Percentiles rank a stretch among this genome's conserved stretches.
These are phyloP conservation scores for Ceratobasidium sp. DNA, from an alignment of 1,284 basidiomycete genomes.

Conservation along the genomic window DNA sequence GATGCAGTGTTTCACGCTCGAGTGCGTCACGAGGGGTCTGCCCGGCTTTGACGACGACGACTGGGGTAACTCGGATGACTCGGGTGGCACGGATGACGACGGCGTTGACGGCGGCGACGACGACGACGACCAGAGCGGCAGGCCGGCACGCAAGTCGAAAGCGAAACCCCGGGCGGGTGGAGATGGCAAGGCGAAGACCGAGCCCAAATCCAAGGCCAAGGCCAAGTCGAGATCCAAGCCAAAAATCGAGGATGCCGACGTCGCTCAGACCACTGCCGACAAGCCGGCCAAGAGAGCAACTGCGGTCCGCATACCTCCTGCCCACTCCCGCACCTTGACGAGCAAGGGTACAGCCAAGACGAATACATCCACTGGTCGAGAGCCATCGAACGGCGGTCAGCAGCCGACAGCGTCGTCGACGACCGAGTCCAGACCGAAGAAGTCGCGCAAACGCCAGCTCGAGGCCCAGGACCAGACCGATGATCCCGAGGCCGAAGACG, in stretches of 20 bases:
- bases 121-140: background rate
- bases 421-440: background rate
- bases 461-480: background rate
- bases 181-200: background rate
- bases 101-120: background rate
- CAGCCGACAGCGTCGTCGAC: background rate
- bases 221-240: background rate
- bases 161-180: background rate
- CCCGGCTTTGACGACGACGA: background rate
- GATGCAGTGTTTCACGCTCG: constrained; percentile 12
- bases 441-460: background rate
- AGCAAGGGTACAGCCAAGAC: background rate
- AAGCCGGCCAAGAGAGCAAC: background rate
- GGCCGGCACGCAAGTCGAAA: background rate
- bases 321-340: too few relatives aligned
- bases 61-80: background rate
- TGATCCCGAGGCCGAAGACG: background rate
- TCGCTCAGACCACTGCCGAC: background rate
- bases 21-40: background rate
- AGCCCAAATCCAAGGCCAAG: background rate
- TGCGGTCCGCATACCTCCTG: too few relatives aligned
- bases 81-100: background rate
- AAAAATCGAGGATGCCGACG: background rate
- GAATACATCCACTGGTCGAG: too few relatives aligned
- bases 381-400: background rate